These are phyloP conservation scores for Gloeopeniophorella convolvens DNA, from an alignment of 768 basidiomycete species.

Conservation along the genomic window DNA sequence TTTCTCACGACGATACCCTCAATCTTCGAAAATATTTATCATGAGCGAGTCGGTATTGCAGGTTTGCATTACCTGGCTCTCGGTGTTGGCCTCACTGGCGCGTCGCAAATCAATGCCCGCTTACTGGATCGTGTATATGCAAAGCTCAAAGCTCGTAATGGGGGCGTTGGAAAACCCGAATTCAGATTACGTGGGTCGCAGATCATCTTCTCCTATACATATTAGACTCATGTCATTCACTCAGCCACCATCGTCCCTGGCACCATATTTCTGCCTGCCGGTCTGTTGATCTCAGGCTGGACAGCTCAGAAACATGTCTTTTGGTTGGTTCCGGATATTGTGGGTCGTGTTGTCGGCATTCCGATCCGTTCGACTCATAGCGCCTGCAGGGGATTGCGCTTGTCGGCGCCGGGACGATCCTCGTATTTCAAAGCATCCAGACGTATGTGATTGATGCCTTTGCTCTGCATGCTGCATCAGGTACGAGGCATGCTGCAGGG, in stretches of 20 bases:
- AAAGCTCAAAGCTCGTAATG: conserved; percentile 44
- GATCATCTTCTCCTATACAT: background rate
- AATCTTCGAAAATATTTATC: conserved; percentile 52
- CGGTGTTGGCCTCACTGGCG: conserved; percentile 49
- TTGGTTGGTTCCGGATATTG: conserved; percentile 70
- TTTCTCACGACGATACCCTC: conserved; percentile 59
- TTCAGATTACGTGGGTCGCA: conserved; percentile 39
- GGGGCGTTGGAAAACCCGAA: conserved; percentile 49
- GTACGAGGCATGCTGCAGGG: conserved; percentile 28
- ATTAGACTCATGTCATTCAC: background rate
- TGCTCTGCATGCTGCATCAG: conserved; percentile 61
- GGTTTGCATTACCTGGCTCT: conserved; percentile 69
- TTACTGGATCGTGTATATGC: conserved; percentile 52
- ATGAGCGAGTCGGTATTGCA: conserved; percentile 47
- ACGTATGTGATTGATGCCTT: conserved; percentile 66
- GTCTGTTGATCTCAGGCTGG: conserved; percentile 69
- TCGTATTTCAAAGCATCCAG: conserved; percentile 56
- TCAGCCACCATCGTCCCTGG: conserved; percentile 55
- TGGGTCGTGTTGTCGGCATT: conserved; percentile 22
- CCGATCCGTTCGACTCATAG: background rate
- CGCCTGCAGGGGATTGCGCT: conserved; percentile 46
- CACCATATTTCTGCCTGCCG: conserved; percentile 54
- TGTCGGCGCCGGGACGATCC: conserved; percentile 51
- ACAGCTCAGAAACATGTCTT: conserved; percentile 46
- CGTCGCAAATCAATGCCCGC: conserved; percentile 48